These are phyloP conservation scores for Pichia sp. DNA, from an alignment of 1,139 yeast species.

Conservation along the genomic window DNA sequence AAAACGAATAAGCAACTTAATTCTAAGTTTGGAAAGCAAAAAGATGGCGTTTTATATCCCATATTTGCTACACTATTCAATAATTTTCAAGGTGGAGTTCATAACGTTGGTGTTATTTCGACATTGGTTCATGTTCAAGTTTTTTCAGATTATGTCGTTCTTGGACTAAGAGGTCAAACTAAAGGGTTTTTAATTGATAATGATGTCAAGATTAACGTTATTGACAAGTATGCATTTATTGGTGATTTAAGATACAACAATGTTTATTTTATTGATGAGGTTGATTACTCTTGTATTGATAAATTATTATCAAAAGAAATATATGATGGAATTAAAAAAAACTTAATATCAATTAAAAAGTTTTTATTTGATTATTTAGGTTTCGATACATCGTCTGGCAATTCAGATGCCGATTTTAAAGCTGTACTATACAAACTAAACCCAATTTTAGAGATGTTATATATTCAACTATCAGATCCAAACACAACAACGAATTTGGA, in stretches of 20 bases:
- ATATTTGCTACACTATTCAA: background rate
- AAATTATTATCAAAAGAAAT: background rate
- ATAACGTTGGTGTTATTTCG: background rate
- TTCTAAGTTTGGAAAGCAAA: background rate
- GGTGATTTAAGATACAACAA: background rate
- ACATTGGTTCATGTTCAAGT: background rate
- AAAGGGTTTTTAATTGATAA: constrained; percentile 1
- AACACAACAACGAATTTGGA: constrained; percentile 12
- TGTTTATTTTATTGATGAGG: background rate
- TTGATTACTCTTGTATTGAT: background rate
- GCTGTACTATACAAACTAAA: constrained; percentile 44
- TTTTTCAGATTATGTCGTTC: background rate
- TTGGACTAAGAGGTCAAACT: constrained; percentile 5
- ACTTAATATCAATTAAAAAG: constrained; percentile 9
- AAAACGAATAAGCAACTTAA: background rate
- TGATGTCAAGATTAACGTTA: background rate
- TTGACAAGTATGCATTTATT: background rate
- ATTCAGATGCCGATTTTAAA: constrained; percentile 15
- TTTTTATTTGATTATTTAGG: background rate
- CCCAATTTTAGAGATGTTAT: constrained; percentile 58
- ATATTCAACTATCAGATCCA: constrained; percentile 34
- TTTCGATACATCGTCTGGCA: constrained; percentile 6
- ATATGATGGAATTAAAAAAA: constrained; percentile 1
- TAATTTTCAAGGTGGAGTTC: background rate
- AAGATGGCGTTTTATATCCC: background rate